phyloP scores from a whole-genome alignment of 495 filamentous ascomycete genomes.

The Cercophora newfieldiana region DNA sequence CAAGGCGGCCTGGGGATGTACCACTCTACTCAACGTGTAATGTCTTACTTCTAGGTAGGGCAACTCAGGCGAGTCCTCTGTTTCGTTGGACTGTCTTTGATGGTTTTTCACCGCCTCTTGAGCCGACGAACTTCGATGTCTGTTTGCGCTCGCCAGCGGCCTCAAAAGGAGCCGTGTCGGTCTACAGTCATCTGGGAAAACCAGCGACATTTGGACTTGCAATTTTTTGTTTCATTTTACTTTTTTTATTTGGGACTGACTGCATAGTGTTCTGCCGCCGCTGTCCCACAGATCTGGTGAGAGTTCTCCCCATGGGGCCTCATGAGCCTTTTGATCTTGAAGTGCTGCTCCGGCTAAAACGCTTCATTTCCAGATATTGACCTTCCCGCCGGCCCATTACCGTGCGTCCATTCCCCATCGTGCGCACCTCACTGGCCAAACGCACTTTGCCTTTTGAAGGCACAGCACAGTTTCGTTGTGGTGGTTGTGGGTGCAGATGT shows the following conservation, averaged over 20 bases:
- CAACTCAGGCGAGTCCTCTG: not conserved
- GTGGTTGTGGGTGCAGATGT: slow-evolving; percentile 2
- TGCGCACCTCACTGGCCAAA: slow-evolving; percentile 8
- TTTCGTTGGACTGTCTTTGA: not conserved
- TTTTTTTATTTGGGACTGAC: not conserved
- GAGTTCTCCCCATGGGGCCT: slow-evolving; percentile 10
- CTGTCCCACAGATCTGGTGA: slow-evolving; percentile 11
- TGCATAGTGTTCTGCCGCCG: not conserved
- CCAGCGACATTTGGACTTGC: not conserved
- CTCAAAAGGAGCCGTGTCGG: too few species aligned
- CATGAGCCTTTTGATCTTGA: slow-evolving; percentile 18
- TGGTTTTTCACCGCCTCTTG: not conserved
- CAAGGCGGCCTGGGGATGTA: not conserved
- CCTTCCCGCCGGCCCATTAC: slow-evolving; percentile 18
- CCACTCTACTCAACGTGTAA: not conserved
- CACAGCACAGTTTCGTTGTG: not conserved
- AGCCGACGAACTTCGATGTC: not conserved
- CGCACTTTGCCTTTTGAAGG: not conserved
- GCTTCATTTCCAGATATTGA: slow-evolving; percentile 30
- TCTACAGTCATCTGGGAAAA: not conserved
- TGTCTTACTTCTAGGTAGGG: not conserved
- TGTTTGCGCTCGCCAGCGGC: not conserved
- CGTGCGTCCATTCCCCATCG: not conserved
- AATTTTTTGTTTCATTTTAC: not conserved
- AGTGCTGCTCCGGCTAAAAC: slow-evolving; percentile 22